Base-by-base conservation (phyloP, 176 grass and related monocot genomes). In the Neostapfia colusana region DNA sequence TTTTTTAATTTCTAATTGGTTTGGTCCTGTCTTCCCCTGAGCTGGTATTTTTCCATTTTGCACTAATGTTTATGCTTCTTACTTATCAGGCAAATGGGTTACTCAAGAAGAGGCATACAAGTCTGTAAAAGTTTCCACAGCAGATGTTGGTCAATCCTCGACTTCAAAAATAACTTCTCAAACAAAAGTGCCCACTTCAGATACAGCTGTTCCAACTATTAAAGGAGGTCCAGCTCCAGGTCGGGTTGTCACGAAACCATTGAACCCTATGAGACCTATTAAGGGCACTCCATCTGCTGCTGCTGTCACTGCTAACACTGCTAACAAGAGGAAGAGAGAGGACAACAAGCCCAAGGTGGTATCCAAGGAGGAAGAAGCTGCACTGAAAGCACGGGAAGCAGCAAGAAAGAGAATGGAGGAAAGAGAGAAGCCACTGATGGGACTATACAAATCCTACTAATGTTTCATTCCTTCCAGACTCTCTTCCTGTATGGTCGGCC, bases 401-500 rank as follows among this genome's bases (percentile, higher is more conserved):
- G 95, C 95, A 7, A 85, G 83, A 40, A 95, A 88, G 73, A 88
- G 95, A 68, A 71, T 92, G 27, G 95, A 99, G 70, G 87, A 92
- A 20, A 84, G 95, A 86, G 95, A 99, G 73, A 92, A 92, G 63
- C 87, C 89, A 14, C 75, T 98, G 8, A 76, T 95, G 95, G 95
- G 95, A 72, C 77, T 98, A 31, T 87, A 95, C 41, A 87, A 57
- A 69, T 80, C 82, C 0, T 94, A 88, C 25, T 90, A 23, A 88
- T 5, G 6, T 51, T 28, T 14, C 37, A 62, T 11, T 65, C 51
- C 6, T 41, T 17, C 36, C 16, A 25, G 13, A 55, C 53, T 10
- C 24, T 56, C 13, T 50, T 27, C 6, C 14, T 16, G 0, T 40
- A 14, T 13, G 68, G 12, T 27, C n/a, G 4, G 3, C 64, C 53